Evolutionary conservation across 805 yeast genomes (phyloP).

Genomic region (Candida suzukii): DNA sequence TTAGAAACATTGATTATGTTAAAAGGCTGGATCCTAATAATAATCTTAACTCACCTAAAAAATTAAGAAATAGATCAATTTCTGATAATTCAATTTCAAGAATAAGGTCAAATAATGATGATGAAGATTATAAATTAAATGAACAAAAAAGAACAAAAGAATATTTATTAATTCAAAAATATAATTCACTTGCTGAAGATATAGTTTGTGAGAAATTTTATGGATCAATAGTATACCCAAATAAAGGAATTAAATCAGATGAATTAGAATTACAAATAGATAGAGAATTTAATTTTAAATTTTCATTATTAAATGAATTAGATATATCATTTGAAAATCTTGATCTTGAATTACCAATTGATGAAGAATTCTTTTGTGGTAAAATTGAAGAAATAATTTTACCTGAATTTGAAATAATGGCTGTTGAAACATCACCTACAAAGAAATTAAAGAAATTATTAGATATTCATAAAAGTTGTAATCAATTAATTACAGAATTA

Average conservation of each 20-base stretch:
- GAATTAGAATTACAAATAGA: slow-evolving; percentile 21
- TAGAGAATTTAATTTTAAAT: slow-evolving; percentile 18
- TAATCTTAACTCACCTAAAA: no score
- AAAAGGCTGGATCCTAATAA: slow-evolving; percentile 14
- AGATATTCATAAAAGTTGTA: slow-evolving; percentile 22
- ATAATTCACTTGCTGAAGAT: slow-evolving; percentile 24
- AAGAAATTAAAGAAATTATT: slow-evolving; percentile 24
- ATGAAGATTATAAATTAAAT: slow-evolving; percentile 5
- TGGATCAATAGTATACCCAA: slow-evolving; percentile 25
- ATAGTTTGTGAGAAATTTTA: slow-evolving; percentile 27
- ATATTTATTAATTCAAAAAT: slow-evolving; percentile 13
- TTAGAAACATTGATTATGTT: slow-evolving; percentile 11
- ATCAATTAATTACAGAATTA: slow-evolving; percentile 15
- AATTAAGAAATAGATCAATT: neutral
- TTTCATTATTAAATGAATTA: slow-evolving; percentile 17
- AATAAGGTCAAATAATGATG: no score
- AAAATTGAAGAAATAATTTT: slow-evolving; percentile 16
- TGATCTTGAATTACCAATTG: slow-evolving; percentile 22
- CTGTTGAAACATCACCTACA: slow-evolving; percentile 28
- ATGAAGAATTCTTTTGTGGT: slow-evolving; percentile 14
- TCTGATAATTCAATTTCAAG: no score
- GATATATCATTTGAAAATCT: slow-evolving; percentile 17
- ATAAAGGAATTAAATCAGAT: slow-evolving; percentile 21
- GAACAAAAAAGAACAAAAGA: slow-evolving; percentile 5
- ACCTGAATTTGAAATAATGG: slow-evolving; percentile 24